A percentile compares a stretch with the other conserved stretches of the same genome.
phyloP scores from a whole-genome alignment of 306 rosid species.

The Benincasa hispida region DNA sequence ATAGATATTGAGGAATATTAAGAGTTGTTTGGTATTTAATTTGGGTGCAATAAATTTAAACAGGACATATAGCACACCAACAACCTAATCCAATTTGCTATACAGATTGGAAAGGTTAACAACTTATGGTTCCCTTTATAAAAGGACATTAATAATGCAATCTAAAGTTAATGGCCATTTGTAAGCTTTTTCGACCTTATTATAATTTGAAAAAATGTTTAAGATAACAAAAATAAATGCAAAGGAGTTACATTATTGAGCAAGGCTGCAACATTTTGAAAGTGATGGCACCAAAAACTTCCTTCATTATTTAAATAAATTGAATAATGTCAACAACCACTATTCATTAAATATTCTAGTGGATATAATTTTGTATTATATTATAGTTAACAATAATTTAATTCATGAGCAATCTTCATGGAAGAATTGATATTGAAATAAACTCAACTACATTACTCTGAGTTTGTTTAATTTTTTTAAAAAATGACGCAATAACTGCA shows the following conservation, averaged over 20 bases:
- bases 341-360: background rate
- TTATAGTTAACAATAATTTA: background rate
- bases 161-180: background rate
- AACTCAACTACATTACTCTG: too few relatives aligned
- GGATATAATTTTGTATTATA: too few relatives aligned
- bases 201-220: background rate
- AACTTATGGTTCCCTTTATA: background rate
- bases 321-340: background rate
- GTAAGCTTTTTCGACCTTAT: background rate
- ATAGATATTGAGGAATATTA: background rate
- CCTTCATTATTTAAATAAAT: background rate
- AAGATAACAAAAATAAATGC: background rate
- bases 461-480: too few relatives aligned
- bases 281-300: background rate
- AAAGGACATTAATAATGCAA: background rate
- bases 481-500: too few relatives aligned
- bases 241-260: background rate
- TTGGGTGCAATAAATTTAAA: background rate
- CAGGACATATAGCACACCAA: background rate
- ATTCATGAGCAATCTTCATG: background rate
- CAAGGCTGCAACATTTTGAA: background rate
- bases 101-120: background rate
- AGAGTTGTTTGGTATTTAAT: background rate
- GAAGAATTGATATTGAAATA: too few relatives aligned
- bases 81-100: background rate